A percentile compares a stretch with the other conserved stretches of the same genome.
Conservation (phyloP, 495 filamentous ascomycete species). For the Tuber aestivum region DNA sequence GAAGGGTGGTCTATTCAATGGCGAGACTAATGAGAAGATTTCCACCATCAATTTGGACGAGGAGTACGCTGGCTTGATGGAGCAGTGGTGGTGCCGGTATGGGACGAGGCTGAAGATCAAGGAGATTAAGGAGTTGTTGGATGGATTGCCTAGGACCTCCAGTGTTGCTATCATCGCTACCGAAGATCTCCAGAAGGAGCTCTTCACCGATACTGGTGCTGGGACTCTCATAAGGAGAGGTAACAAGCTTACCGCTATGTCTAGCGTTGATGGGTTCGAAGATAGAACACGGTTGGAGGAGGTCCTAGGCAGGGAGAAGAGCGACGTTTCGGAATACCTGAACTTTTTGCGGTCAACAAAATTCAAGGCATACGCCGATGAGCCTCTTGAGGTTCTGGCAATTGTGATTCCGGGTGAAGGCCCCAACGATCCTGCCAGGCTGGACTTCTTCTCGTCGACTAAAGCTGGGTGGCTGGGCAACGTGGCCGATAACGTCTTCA, state of each 20-base stretch:
- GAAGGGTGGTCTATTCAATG: slow-evolving; percentile 94
- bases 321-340: slow-evolving; percentile 32
- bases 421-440: slow-evolving; percentile 57
- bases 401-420: slow-evolving; percentile 71
- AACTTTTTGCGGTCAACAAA: slow-evolving; percentile 21
- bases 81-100: slow-evolving; percentile 91
- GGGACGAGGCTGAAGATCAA: slow-evolving; percentile 97
- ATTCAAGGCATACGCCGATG: slow-evolving; percentile 94
- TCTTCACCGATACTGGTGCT: slow-evolving; percentile 93
- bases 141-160: slow-evolving; percentile 78
- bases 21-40: slow-evolving; percentile 88
- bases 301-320: slow-evolving; percentile 67
- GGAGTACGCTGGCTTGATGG: slow-evolving; percentile 92
- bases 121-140: slow-evolving; percentile 91
- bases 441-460: slow-evolving; percentile 90
- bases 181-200: slow-evolving; percentile 85
- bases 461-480: slow-evolving; percentile 95
- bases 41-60: slow-evolving; percentile 97
- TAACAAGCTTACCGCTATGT: slow-evolving; percentile 76
- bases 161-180: slow-evolving; percentile 98
- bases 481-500: slow-evolving; percentile 95
- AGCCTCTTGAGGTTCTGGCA: slow-evolving; percentile 92
- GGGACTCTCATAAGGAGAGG: slow-evolving; percentile 91
- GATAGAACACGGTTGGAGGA: slow-evolving; percentile 71
- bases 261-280: slow-evolving; percentile 68